Evolutionary conservation across 345 rosid genomes (phyloP).

Genomic region (Anacardium occidentale): DNA sequence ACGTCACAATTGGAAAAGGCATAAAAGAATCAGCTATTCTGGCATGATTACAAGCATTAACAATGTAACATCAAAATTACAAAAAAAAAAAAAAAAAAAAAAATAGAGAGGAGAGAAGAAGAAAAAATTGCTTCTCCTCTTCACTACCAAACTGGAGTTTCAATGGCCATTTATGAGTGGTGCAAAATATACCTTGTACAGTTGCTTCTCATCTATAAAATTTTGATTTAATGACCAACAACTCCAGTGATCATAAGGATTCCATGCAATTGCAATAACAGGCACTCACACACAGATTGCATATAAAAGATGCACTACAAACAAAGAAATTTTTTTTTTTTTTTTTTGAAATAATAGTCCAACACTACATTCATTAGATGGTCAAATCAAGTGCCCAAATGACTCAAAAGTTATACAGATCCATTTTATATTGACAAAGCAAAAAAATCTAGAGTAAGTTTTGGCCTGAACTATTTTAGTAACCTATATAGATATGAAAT

Average conservation of each 20-base stretch:
- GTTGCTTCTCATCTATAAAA: neutral
- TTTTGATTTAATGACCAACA: neutral
- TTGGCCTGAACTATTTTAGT: neutral
- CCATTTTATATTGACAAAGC: neutral
- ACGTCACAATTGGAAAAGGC: constrained; percentile 11
- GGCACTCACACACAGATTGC: neutral
- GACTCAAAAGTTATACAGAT: neutral
- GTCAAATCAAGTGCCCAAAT: neutral
- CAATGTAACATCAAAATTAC: neutral
- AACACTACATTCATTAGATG: neutral
- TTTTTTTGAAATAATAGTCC: neutral
- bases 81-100: neutral
- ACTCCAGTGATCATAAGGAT: neutral
- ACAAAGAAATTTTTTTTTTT: neutral
- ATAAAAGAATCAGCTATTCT: too few relatives aligned
- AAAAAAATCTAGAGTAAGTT: neutral
- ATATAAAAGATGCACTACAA: neutral
- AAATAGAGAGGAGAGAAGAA: constrained; percentile 6
- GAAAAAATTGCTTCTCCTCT: neutral
- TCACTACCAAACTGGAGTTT: neutral
- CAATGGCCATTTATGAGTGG: neutral
- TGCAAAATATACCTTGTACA: neutral
- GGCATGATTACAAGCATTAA: neutral
- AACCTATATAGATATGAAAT: neutral
- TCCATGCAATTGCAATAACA: neutral